Percentiles rank a stretch among this genome's conserved stretches.
phyloP scores from a whole-genome alignment of 2,329 filamentous ascomycete species.

The Tolypocladium inflatum region DNA sequence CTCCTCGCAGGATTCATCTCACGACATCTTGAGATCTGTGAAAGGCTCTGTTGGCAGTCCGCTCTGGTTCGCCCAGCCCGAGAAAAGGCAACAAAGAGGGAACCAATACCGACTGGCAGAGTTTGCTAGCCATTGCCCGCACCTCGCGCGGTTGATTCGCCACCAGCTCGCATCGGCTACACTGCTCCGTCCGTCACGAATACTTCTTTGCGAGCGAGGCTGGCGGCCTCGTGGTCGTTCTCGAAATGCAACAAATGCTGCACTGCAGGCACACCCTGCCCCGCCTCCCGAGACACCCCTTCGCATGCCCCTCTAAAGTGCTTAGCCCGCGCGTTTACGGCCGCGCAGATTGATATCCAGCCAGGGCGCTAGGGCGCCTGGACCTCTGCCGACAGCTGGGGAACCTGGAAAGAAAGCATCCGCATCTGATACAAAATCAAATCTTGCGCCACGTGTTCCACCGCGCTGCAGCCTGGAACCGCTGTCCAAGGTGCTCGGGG shows the following conservation, averaged over 20 bases:
- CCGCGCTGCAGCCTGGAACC: background rate
- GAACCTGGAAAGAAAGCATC: background rate
- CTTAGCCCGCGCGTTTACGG: background rate
- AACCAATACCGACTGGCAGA: background rate
- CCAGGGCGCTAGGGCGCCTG: background rate
- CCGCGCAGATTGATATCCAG: background rate
- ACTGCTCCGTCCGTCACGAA: background rate
- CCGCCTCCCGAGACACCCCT: background rate
- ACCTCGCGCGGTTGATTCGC: background rate
- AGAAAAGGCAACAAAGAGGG: background rate
- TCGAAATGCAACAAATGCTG: background rate
- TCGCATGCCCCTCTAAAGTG: background rate
- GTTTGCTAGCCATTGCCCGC: background rate
- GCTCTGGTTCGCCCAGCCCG: background rate
- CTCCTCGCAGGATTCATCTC: background rate
- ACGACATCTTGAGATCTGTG: background rate
- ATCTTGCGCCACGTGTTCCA: background rate
- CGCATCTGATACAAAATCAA: background rate
- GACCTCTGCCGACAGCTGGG: background rate
- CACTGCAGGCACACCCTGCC: background rate
- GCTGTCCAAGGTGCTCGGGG: background rate
- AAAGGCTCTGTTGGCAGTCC: background rate
- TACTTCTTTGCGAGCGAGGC: background rate
- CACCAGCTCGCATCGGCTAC: background rate
- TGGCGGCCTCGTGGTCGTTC: background rate